Conservation (phyloP, 208 protist species). For the Leptomonas pyrrhocoris region DNA sequence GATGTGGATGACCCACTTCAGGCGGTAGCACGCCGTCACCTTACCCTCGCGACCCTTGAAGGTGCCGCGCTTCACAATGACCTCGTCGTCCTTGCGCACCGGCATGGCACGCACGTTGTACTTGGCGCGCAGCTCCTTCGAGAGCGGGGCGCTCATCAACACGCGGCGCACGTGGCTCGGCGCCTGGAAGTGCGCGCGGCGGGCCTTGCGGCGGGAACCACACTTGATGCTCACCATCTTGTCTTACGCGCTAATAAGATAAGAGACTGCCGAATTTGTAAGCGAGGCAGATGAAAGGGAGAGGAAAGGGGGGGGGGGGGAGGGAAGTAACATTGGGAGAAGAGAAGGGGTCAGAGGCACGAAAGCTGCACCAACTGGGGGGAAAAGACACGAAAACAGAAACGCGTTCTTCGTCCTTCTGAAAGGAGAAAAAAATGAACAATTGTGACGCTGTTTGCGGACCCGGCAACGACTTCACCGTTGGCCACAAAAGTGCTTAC, state of each 20-base stretch:
- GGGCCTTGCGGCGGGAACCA: constrained; percentile 95
- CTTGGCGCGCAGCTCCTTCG: constrained; percentile 98
- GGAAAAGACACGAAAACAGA: no score
- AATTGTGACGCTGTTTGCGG: no score
- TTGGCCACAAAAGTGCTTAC: no score
- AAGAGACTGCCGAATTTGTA: no score
- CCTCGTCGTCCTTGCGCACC: constrained; percentile 99
- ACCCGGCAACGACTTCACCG: no score
- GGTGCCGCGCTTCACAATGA: constrained; percentile 95
- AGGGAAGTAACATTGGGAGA: neutral
- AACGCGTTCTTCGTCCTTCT: no score
- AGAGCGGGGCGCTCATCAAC: constrained; percentile 98
- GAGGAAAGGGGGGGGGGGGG: neutral
- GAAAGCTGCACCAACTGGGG: no score
- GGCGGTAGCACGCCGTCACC: constrained; percentile 97
- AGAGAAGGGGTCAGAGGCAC: neutral
- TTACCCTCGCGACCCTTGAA: constrained; percentile 98
- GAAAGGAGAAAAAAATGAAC: no score
- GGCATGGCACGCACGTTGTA: constrained; percentile 98
- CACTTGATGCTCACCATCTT: constrained; percentile 90
- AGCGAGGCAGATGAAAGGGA: neutral
- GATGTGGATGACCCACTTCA: constrained; percentile 99
- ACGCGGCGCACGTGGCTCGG: constrained; percentile 95
- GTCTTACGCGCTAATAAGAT: no score
- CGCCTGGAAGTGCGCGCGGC: constrained; percentile 99